Evolutionary conservation across 2,329 filamentous ascomycete genomes (phyloP), one percentile per base, ranked within the genome.

Genomic region (Cytospora mali): DNA sequence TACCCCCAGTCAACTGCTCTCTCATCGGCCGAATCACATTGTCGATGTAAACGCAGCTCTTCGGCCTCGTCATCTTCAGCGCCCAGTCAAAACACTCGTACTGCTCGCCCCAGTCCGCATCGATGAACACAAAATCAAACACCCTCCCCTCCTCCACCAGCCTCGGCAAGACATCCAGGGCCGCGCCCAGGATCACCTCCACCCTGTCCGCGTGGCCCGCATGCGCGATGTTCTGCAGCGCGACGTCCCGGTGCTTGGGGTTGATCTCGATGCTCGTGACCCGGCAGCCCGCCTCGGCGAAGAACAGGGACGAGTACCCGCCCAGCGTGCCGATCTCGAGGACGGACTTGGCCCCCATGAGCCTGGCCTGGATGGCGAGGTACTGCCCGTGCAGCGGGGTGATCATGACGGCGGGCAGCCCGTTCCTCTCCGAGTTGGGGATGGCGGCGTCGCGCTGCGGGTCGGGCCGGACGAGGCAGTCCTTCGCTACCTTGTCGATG

Each of bases 241-340:
- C 80, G 1, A 84, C 77, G 0, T 77, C 71, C 0, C 77, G 77
- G 59, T 81, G 76, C 27, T 80, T 73, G 0, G 74, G 67, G 62
- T 82, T 69, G 39, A 81, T 75, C 67, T 86, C 83, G 55, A 86
- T 75, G 53, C 76, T 83, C 0, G 80, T 84, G 18, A 86, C 76
- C 21, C 76, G 71, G n/a, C 69, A 71, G 35, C 72, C 73, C 3
- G 72, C 62, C 27, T 57, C 53, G 3, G 81, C 82, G 55, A 86
- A 75, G 76, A 80, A 85, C 59, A 85, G 81, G 16, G 80, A 77
- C 1, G 77, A 79, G 70, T 84, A 86, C 9, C 78, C 83, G 14
- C 83, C 83, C 28, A 86, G 70, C 0, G 81, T 85, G 27, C 84
- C 84, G 54, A 86, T 73, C 68, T 87, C 84, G 39, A 86, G 79